Percentiles rank a stretch among this genome's conserved stretches.
Evolutionary conservation across 441 rosid genomes (phyloP).

Genomic region (Erodium moschatum): DNA sequence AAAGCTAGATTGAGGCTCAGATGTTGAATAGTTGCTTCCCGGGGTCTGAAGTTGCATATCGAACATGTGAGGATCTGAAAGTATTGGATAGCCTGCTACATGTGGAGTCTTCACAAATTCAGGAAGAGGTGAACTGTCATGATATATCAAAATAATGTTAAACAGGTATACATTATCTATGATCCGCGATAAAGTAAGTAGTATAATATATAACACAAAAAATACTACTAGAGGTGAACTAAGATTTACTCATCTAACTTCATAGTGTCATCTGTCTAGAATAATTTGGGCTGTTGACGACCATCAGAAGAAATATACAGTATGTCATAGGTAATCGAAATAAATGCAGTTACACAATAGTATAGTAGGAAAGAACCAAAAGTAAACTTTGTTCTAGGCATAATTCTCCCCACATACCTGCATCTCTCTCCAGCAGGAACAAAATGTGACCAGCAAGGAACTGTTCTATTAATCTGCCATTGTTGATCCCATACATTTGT

Average conservation of each 20-base stretch:
- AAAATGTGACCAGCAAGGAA: conserved; percentile 95
- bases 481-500: conserved; percentile 46
- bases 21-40: conserved; percentile 27
- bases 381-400: neutral
- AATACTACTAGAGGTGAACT: neutral
- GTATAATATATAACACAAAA: neutral
- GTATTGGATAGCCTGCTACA: conserved; percentile 50
- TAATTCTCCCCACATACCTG: conserved; percentile 30
- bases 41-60: conserved; percentile 36
- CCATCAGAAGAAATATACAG: neutral
- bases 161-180: neutral
- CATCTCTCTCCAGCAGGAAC: conserved; percentile 42
- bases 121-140: conserved; percentile 61
- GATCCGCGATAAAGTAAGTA: neutral
- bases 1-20: conserved; percentile 37
- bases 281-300: neutral
- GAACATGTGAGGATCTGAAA: conserved; percentile 55
- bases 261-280: neutral
- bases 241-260: neutral
- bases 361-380: too few species aligned
- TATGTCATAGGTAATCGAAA: neutral
- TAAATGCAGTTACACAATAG: neutral
- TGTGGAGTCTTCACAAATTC: conserved; percentile 42
- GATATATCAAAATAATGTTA: conserved; percentile 1
- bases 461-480: conserved; percentile 65